phyloP scores from a whole-genome alignment of 106 monocot genomes.

The Dendrobium officinale region DNA sequence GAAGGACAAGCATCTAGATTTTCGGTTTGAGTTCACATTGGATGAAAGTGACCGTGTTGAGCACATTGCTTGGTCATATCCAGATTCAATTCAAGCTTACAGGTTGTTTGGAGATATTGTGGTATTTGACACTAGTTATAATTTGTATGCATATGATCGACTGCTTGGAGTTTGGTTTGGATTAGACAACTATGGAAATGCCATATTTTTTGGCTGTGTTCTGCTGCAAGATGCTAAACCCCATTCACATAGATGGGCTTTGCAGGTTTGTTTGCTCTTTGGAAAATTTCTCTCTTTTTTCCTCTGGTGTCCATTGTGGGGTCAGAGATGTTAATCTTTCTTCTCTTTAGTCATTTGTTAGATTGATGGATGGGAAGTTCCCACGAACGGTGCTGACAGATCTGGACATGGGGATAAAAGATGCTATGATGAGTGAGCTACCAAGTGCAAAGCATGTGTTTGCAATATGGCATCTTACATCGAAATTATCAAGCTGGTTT shows the following conservation, averaged over 20 bases:
- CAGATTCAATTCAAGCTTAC: slow-evolving; percentile 62
- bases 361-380: slow-evolving; percentile 55
- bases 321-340: background rate
- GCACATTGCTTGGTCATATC: slow-evolving; percentile 64
- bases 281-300: background rate
- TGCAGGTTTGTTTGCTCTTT: slow-evolving; percentile 39
- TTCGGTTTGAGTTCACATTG: slow-evolving; percentile 54
- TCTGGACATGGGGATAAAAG: slow-evolving; percentile 54
- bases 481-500: slow-evolving; percentile 68
- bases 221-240: slow-evolving; percentile 56
- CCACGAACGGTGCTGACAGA: slow-evolving; percentile 69
- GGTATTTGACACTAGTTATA: slow-evolving; percentile 65
- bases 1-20: slow-evolving; percentile 48
- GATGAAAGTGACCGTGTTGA: slow-evolving; percentile 44
- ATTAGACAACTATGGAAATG: slow-evolving; percentile 66
- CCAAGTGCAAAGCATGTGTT: slow-evolving; percentile 62
- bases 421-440: slow-evolving; percentile 46
- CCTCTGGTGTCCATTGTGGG: background rate
- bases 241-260: slow-evolving; percentile 60
- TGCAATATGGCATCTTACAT: slow-evolving; percentile 50
- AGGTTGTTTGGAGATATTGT: slow-evolving; percentile 68
- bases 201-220: slow-evolving; percentile 66
- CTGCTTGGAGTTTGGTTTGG: slow-evolving; percentile 79
- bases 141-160: slow-evolving; percentile 65
- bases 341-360: slow-evolving; percentile 49